Evolutionary conservation across 2,329 filamentous ascomycete species (phyloP).

Genomic region (Trichophyton rubrum): DNA sequence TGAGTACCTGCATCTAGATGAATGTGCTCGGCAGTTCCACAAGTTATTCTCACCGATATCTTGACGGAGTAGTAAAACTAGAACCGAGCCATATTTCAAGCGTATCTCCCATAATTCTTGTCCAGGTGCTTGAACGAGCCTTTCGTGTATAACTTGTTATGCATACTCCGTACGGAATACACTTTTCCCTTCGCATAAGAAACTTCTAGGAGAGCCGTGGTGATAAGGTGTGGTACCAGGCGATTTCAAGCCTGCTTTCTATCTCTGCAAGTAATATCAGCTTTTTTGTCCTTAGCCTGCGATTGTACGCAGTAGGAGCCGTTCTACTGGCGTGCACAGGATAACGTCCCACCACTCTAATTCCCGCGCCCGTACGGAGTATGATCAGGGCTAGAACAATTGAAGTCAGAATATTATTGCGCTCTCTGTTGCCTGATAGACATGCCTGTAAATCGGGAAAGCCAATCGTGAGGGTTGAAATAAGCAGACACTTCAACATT

Average conservation of each 20-base stretch:
- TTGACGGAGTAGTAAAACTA: not conserved
- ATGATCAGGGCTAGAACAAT: not conserved
- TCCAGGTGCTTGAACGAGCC: too few species aligned
- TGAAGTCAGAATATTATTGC: not conserved
- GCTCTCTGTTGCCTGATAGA: not conserved
- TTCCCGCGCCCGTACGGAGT: not conserved
- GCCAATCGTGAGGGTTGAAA: not conserved
- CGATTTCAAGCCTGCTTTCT: not conserved
- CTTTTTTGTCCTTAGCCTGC: not conserved
- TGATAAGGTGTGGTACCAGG: not conserved
- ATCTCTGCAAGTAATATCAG: not conserved
- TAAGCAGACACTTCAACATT: not conserved
- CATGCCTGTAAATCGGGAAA: not conserved
- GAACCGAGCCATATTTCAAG: too few species aligned
- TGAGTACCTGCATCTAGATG: not conserved
- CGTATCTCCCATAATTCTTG: too few species aligned
- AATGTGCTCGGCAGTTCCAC: not conserved
- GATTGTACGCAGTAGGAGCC: not conserved
- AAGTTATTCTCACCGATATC: not conserved
- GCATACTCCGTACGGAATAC: too few species aligned
- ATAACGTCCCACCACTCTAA: not conserved
- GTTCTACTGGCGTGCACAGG: not conserved
- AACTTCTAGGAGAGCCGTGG: not conserved
- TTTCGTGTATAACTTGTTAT: too few species aligned
- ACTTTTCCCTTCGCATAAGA: not conserved